A percentile compares a stretch with the other conserved stretches of the same genome.
phyloP scores from a whole-genome alignment of 306 rosid genomes.

The Rubus idaeus region DNA sequence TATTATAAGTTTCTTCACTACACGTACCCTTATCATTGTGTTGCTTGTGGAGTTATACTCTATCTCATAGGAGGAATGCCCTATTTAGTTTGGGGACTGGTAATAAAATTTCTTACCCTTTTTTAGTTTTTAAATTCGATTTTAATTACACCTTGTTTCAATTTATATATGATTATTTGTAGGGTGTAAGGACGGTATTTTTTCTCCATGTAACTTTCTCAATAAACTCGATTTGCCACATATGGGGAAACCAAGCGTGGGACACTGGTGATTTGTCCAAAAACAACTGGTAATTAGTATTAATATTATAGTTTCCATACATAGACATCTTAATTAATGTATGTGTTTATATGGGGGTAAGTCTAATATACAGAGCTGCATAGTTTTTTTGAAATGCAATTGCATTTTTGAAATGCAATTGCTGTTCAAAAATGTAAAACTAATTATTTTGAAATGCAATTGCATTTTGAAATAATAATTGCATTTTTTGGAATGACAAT shows the following conservation, averaged over 20 bases:
- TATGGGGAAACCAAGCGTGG: no score
- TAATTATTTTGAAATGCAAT: no score
- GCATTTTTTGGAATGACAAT: no score
- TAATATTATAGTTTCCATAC: background rate
- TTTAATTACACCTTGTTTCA: no score
- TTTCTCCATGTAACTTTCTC: constrained; percentile 79
- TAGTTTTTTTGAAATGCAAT: no score
- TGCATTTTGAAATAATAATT: no score
- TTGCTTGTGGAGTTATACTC: constrained; percentile 53
- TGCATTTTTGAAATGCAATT: no score
- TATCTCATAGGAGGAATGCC: constrained; percentile 63
- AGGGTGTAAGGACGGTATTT: constrained; percentile 79
- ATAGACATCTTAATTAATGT: background rate
- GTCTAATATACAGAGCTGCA: no score
- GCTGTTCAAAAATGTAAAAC: no score
- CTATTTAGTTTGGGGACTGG: constrained; percentile 69
- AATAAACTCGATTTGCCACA: constrained; percentile 51
- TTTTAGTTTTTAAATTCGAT: no score
- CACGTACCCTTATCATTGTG: constrained; percentile 52
- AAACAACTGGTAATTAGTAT: constrained; percentile 18
- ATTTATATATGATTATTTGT: constrained; percentile 1
- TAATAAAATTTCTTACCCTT: constrained; percentile 2
- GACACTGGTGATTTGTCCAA: no score
- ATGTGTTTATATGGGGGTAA: no score
- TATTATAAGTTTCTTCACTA: constrained; percentile 26